Percentiles rank a stretch among this genome's conserved stretches.
Conservation (phyloP, 1,284 basidiomycete genomes). For the Afroboletus lepidellus region DNA sequence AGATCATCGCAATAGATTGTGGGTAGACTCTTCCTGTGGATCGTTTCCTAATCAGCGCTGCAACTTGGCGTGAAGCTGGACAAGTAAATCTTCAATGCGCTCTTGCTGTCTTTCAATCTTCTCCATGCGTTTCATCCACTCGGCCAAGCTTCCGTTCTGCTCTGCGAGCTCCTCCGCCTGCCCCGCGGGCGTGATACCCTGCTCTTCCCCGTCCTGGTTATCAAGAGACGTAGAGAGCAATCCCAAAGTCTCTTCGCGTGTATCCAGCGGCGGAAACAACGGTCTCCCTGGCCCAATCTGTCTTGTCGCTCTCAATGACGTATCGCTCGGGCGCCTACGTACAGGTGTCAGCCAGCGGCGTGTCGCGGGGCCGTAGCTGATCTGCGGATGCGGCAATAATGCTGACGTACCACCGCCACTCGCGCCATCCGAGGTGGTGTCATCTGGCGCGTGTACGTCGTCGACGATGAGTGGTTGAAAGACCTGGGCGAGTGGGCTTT, state of each 20-base stretch:
- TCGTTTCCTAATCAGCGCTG: slow-evolving; percentile 9
- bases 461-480: slow-evolving; percentile 65
- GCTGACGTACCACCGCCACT: slow-evolving; percentile 13
- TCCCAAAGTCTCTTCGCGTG: slow-evolving; percentile 23
- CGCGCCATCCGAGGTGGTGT: slow-evolving; percentile 16
- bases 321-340: slow-evolving; percentile 18
- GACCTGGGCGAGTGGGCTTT: slow-evolving; percentile 66
- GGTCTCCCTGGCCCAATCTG: slow-evolving; percentile 21
- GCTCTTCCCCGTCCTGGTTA: slow-evolving; percentile 13
- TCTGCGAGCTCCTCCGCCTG: slow-evolving; percentile 40
- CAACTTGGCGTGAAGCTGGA: slow-evolving; percentile 22
- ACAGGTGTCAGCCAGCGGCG: slow-evolving; percentile 48
- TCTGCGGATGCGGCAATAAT: slow-evolving; percentile 14
- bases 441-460: slow-evolving; percentile 40
- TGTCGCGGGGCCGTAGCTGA: slow-evolving; percentile 59
- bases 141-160: slow-evolving; percentile 23
- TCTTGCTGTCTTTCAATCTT: slow-evolving; percentile 61
- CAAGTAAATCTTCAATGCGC: slow-evolving; percentile 61
- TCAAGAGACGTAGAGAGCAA: slow-evolving; percentile 37
- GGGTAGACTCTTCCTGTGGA: neutral
- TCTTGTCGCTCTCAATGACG: slow-evolving; percentile 5
- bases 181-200: slow-evolving; percentile 39
- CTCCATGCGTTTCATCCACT: slow-evolving; percentile 46
- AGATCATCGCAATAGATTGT: neutral
- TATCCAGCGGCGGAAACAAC: slow-evolving; percentile 22